phyloP scores from a whole-genome alignment of 1,284 basidiomycete species.

The Inonotus obliquus region DNA sequence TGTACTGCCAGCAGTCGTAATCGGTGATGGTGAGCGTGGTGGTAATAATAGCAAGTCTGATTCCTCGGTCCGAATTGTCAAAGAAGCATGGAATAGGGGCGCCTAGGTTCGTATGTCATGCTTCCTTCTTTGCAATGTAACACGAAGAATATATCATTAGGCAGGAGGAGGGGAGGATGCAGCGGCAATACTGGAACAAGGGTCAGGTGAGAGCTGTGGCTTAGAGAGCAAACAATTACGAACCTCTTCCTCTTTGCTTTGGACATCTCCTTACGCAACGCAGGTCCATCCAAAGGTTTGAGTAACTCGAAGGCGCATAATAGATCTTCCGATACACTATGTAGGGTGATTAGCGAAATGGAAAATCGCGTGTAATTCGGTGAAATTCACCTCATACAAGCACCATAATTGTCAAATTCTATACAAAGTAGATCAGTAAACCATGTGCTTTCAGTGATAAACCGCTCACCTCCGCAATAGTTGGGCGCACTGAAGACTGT shows the following conservation, averaged over 20 bases:
- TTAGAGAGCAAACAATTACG: constrained; percentile 10
- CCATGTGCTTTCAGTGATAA: constrained; percentile 14
- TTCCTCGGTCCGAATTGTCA: neutral
- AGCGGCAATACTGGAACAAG: constrained; percentile 11
- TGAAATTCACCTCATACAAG: constrained; percentile 74
- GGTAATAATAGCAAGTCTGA: neutral
- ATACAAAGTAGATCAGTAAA: constrained; percentile 17
- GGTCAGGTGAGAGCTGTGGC: neutral
- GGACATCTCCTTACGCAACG: constrained; percentile 97
- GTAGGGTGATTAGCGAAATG: constrained; percentile 20
- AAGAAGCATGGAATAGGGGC: neutral
- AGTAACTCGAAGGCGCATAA: constrained; percentile 97
- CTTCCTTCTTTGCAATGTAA: neutral
- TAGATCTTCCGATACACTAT: constrained; percentile 93
- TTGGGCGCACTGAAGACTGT: constrained; percentile 99
- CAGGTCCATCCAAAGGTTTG: constrained; percentile 93
- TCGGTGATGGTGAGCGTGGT: neutral
- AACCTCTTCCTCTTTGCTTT: constrained; percentile 97
- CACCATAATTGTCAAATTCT: constrained; percentile 99
- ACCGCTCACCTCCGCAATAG: constrained; percentile 86
- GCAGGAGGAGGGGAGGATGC: constrained; percentile 17
- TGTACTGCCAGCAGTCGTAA: neutral
- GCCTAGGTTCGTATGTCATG: neutral
- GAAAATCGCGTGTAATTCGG: constrained; percentile 11
- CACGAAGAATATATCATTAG: neutral